phyloP scores from a whole-genome alignment of 768 basidiomycete species.

The Suillus cothurnatus region DNA sequence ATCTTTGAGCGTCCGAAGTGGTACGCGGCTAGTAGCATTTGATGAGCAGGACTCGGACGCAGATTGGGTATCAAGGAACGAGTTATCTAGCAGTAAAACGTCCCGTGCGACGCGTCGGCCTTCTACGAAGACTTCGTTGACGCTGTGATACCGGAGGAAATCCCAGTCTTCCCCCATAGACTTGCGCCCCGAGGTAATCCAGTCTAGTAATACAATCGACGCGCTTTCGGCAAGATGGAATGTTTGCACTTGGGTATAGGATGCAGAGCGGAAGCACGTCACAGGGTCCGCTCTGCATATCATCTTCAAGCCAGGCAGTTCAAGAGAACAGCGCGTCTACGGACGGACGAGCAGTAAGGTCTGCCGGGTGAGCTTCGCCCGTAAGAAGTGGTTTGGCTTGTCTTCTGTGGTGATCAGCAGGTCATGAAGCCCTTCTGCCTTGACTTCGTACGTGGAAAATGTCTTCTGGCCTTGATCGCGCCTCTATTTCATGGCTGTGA shows the following conservation, averaged over 20 bases:
- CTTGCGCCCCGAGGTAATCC: constrained; percentile 88
- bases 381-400: neutral
- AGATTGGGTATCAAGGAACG: constrained; percentile 6
- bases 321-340: neutral
- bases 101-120: constrained; percentile 74
- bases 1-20: constrained; percentile 54
- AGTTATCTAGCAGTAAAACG: constrained; percentile 71
- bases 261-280: constrained; percentile 84
- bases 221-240: constrained; percentile 65
- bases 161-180: constrained; percentile 87
- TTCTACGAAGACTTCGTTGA: constrained; percentile 78
- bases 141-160: constrained; percentile 81
- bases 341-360: neutral
- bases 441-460: neutral
- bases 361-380: neutral
- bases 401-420: neutral
- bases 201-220: constrained; percentile 81
- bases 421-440: neutral
- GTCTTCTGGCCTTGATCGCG: neutral
- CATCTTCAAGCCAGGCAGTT: neutral
- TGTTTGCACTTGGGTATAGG: constrained; percentile 82
- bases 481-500: neutral
- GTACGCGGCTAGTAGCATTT: constrained; percentile 18
- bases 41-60: constrained; percentile 8
- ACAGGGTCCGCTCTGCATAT: constrained; percentile 65